A percentile compares a stretch with the other conserved stretches of the same genome.
Evolutionary conservation across 1,284 basidiomycete species (phyloP).

Genomic region (Pascua sp.): DNA sequence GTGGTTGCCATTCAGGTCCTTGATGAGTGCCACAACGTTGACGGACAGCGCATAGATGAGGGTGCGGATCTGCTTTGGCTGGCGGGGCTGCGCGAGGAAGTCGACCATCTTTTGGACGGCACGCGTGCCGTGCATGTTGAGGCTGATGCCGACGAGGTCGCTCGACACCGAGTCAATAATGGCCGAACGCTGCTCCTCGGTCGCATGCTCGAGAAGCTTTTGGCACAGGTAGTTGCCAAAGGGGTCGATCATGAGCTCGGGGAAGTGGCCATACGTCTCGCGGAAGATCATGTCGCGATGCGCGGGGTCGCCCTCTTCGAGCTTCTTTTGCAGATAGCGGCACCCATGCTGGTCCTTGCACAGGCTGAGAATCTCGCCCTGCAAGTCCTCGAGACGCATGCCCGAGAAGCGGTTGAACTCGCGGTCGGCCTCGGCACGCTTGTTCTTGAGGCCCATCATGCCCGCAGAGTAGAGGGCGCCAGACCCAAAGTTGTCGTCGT

Average conservation of each 20-base stretch:
- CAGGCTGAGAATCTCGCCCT: conserved; percentile 85
- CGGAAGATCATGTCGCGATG: conserved; percentile 99
- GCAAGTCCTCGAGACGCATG: conserved; percentile 89
- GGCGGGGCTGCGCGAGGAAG: conserved; percentile 90
- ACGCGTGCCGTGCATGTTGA: conserved; percentile 99
- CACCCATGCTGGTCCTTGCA: conserved; percentile 99
- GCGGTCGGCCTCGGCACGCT: conserved; percentile 86
- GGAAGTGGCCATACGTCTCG: conserved; percentile 96
- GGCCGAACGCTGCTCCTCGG: conserved; percentile 93
- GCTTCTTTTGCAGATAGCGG: conserved; percentile 96
- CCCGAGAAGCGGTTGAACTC: conserved; percentile 93
- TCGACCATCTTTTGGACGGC: conserved; percentile 99
- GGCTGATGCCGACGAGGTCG: conserved; percentile 94
- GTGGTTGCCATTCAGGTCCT: conserved; percentile 99
- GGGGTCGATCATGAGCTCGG: conserved; percentile 98
- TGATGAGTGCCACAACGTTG: conserved; percentile 98
- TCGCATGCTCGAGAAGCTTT: conserved; percentile 95
- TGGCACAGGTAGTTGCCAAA: conserved; percentile 99
- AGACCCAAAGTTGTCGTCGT: conserved; percentile 62
- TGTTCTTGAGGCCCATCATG: conserved; percentile 84
- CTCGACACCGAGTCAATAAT: conserved; percentile 97
- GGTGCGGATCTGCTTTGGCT: conserved; percentile 85
- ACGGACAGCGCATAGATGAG: conserved; percentile 95
- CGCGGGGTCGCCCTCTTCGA: conserved; percentile 90
- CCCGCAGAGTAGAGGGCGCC: conserved; percentile 71